phyloP scores from a whole-genome alignment of 495 filamentous ascomycete species.

The Xylaria sp. region DNA sequence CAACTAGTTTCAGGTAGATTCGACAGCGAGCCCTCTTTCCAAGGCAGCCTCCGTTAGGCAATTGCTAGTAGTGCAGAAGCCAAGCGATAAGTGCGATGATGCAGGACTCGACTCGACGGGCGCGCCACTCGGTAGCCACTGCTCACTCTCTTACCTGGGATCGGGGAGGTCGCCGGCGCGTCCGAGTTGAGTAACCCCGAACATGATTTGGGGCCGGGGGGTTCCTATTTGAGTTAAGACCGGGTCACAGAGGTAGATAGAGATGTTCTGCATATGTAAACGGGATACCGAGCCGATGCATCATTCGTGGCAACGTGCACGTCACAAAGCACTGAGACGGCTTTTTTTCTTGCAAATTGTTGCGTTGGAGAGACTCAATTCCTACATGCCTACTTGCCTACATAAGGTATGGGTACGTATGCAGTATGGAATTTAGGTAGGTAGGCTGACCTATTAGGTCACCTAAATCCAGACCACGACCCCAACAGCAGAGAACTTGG shows the following conservation, averaged over 20 bases:
- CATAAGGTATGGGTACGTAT: neutral
- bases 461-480: neutral
- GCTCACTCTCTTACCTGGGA: slow-evolving; percentile 6
- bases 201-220: slow-evolving; percentile 2
- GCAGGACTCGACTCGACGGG: slow-evolving; percentile 3
- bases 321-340: neutral
- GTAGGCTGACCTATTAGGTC: neutral
- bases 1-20: neutral
- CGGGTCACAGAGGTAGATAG: neutral
- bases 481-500: slow-evolving; percentile 1
- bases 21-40: neutral
- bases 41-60: neutral
- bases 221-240: slow-evolving; percentile 20
- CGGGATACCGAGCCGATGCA: slow-evolving; percentile 4
- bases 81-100: slow-evolving; percentile 8
- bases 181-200: slow-evolving; percentile 31
- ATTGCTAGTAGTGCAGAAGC: neutral
- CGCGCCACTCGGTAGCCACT: neutral
- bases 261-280: slow-evolving; percentile 19
- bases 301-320: neutral
- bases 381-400: neutral
- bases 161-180: slow-evolving; percentile 24
- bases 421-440: neutral
- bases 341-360: neutral
- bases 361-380: neutral